Base-by-base conservation (phyloP, 2,329 filamentous ascomycete genomes). In the Phyllosticta capitalensis region DNA sequence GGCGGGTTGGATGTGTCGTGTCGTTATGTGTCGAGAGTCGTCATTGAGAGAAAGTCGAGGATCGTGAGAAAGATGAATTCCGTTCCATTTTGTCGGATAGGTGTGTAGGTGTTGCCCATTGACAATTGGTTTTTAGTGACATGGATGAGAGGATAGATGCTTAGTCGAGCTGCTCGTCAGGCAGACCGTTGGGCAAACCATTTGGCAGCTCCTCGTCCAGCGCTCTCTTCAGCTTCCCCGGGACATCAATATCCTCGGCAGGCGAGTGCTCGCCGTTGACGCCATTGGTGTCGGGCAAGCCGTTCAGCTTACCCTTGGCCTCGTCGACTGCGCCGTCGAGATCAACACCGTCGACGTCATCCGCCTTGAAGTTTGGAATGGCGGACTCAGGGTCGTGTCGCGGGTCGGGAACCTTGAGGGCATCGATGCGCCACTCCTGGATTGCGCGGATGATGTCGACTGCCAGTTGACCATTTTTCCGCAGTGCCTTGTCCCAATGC, bases 401-500 rank as follows among this genome's bases (percentile, higher is more conserved):
- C 62, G 75, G 73, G 71, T 82, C 79, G 9, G 80, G 80, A 17
- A 82, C 74, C 19, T 68, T 67, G 22, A 75, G 71, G 59, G 75
- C 74, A 52, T 79, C 77, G 45, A 82, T 68, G 50, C 77, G 70
- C 80, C 80, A 82, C 63, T 78, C 77, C 71, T 82, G 80, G 64
- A 82, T 79, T 3, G 75, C 74, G 30, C 74, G 68, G 63, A 82
- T 80, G 60, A 82, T 76, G 64, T 82, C 80, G 50, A 82, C 80
- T 1, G 79, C 79, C 56, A 82, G 67, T 65, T 81, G 77, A 0
- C 80, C 80, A 63, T 82, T 81, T 70, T 79, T 79, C 66, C 76
- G 71, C 55, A 82, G 68, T 6, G 80, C 80, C 65, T 78, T 78
- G 64, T 80, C 79, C 80, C 80, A 82, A 64, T 82, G 79, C 38